Conservation (phyloP, 1,284 basidiomycete genomes). For the Microbotryum saponariae region DNA sequence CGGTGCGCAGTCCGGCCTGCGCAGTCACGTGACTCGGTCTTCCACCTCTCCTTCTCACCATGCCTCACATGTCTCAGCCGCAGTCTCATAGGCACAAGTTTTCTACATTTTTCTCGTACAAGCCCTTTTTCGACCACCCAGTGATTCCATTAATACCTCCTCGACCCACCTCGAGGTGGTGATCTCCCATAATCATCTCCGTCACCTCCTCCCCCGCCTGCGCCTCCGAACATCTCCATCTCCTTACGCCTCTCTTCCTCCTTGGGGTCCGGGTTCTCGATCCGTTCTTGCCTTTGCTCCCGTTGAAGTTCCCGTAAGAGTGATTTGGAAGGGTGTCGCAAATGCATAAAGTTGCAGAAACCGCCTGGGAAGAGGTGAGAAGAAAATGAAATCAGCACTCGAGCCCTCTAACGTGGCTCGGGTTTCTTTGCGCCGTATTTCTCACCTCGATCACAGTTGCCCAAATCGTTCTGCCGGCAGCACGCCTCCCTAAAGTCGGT, state of each 20-base stretch:
- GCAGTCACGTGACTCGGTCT: no score
- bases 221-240: conserved; percentile 33
- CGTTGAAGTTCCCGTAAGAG: conserved; percentile 68
- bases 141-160: no score
- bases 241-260: conserved; percentile 34
- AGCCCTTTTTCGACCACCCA: no score
- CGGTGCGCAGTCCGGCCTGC: no score
- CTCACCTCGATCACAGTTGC: conserved; percentile 52
- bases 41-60: no score
- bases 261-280: conserved; percentile 40
- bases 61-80: no score
- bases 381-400: conserved; percentile 52
- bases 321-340: conserved; percentile 68
- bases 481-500: conserved; percentile 99
- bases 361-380: conserved; percentile 56
- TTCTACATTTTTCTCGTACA: no score
- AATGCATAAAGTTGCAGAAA: conserved; percentile 99
- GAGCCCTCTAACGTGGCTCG: no score
- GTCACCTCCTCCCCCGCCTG: neutral
- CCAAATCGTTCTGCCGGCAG: conserved; percentile 95
- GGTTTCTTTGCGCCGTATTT: no score
- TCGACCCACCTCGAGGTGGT: no score
- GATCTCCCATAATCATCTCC: conserved; percentile 1
- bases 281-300: conserved; percentile 74
- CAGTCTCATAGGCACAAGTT: no score